phyloP scores from a whole-genome alignment of 2,329 filamentous ascomycete species.

The Simplicillium sp. region DNA sequence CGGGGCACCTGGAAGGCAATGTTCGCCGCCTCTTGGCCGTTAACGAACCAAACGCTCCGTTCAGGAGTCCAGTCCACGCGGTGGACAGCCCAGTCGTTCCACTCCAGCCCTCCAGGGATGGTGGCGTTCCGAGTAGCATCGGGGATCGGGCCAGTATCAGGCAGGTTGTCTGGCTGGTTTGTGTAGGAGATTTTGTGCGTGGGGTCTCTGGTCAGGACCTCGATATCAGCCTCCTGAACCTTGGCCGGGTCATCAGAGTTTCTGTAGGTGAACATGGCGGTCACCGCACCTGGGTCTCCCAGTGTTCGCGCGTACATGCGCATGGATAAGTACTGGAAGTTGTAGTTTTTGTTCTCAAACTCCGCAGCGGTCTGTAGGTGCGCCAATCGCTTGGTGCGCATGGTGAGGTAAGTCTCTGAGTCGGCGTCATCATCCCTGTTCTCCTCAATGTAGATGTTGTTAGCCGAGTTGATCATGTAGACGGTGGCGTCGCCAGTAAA shows the following conservation, averaged over 20 bases:
- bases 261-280: slow-evolving; percentile 44
- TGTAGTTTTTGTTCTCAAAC: slow-evolving; percentile 26
- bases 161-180: slow-evolving; percentile 46
- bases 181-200: slow-evolving; percentile 42
- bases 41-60: slow-evolving; percentile 45
- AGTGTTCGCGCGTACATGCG: slow-evolving; percentile 42
- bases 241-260: slow-evolving; percentile 22
- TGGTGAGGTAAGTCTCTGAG: slow-evolving; percentile 32
- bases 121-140: slow-evolving; percentile 38
- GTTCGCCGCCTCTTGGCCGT: slow-evolving; percentile 37
- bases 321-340: slow-evolving; percentile 23
- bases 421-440: slow-evolving; percentile 22
- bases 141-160: slow-evolving; percentile 30
- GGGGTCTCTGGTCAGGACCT: slow-evolving; percentile 39
- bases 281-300: slow-evolving; percentile 37
- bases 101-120: slow-evolving; percentile 30
- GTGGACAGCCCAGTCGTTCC: slow-evolving; percentile 49
- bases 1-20: slow-evolving; percentile 47
- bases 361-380: slow-evolving; percentile 38
- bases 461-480: slow-evolving; percentile 30
- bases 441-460: slow-evolving; percentile 36
- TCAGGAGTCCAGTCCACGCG: slow-evolving; percentile 50
- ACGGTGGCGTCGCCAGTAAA: slow-evolving; percentile 18
- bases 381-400: slow-evolving; percentile 34
- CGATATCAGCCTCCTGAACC: slow-evolving; percentile 43